Conservation (phyloP, 2,329 filamentous ascomycete species). For the Biscogniauxia mediterranea region DNA sequence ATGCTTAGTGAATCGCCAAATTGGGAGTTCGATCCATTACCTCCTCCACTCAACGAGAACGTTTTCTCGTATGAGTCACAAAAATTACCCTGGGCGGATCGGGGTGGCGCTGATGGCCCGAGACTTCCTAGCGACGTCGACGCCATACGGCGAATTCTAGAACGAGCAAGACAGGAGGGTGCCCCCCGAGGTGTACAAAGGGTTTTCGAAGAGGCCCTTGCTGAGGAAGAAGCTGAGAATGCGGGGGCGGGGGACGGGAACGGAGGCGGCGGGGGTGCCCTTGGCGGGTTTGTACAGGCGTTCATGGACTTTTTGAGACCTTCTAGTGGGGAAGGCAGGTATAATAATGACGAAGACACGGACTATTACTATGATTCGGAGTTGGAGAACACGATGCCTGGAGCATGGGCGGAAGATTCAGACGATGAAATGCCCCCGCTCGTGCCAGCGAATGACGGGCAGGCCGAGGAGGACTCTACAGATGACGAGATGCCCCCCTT, state of each 20-base stretch:
- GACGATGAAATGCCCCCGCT: slow-evolving; percentile 21
- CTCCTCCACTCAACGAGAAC: slow-evolving; percentile 60
- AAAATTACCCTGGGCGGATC: slow-evolving; percentile 42
- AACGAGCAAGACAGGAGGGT: slow-evolving; percentile 18
- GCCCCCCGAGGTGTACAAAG: slow-evolving; percentile 21
- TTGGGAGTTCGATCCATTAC: slow-evolving; percentile 78
- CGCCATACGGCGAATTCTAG: slow-evolving; percentile 20
- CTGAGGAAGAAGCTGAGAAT: slow-evolving; percentile 5
- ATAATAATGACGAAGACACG: neutral
- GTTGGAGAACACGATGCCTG: slow-evolving; percentile 22
- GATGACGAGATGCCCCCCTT: slow-evolving; percentile 17
- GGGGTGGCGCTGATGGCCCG: slow-evolving; percentile 6
- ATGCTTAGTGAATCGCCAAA: slow-evolving; percentile 65
- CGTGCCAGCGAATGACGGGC: slow-evolving; percentile 2
- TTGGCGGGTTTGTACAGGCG: slow-evolving; percentile 9
- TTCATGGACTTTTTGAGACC: slow-evolving; percentile 21
- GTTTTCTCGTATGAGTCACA: slow-evolving; percentile 46
- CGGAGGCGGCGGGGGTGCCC: neutral
- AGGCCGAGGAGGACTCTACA: slow-evolving; percentile 2
- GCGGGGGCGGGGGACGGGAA: slow-evolving; percentile 13
- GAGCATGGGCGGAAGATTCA: slow-evolving; percentile 24
- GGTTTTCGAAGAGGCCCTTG: slow-evolving; percentile 21
- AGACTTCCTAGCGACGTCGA: slow-evolving; percentile 11
- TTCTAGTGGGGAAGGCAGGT: neutral
- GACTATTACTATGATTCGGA: slow-evolving; percentile 7